phyloP scores from a whole-genome alignment of 169 alveolate genomes.

The Theileria annulata region DNA sequence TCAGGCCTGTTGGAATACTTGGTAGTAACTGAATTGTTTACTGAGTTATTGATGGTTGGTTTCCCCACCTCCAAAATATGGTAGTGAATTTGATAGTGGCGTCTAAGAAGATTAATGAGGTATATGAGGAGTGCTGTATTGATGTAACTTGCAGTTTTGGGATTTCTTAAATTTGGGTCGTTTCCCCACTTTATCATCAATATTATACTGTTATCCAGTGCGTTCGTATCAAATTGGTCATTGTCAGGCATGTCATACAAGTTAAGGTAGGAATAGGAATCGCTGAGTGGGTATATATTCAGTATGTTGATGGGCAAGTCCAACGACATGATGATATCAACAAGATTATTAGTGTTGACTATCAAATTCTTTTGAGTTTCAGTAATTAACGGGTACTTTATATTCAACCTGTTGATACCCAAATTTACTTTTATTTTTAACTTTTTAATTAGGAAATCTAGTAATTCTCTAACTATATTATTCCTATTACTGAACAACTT shows the following conservation, averaged over 20 bases:
- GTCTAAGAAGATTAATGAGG: neutral
- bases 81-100: neutral
- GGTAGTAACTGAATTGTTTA: neutral
- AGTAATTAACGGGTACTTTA: conserved; percentile 12
- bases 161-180: neutral
- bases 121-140: neutral
- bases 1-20: neutral
- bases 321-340: conserved; percentile 35
- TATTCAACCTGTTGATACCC: neutral
- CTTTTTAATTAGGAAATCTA: neutral
- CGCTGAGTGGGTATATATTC: conserved; percentile 17
- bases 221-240: neutral
- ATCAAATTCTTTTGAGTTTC: conserved; percentile 31
- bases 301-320: conserved; percentile 49
- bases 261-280: conserved; percentile 33
- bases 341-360: conserved; percentile 41
- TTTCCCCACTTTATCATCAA: conserved; percentile 6
- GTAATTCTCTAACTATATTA: too few species aligned
- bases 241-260: conserved; percentile 2
- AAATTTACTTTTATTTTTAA: neutral
- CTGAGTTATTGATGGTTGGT: neutral
- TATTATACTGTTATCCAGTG: neutral
- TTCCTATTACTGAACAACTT: neutral
- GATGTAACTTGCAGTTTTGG: neutral
- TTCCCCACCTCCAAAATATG: neutral